A percentile compares a stretch with the other conserved stretches of the same genome.
phyloP scores from a whole-genome alignment of 768 basidiomycete genomes.

The Lentinus tigrinus region DNA sequence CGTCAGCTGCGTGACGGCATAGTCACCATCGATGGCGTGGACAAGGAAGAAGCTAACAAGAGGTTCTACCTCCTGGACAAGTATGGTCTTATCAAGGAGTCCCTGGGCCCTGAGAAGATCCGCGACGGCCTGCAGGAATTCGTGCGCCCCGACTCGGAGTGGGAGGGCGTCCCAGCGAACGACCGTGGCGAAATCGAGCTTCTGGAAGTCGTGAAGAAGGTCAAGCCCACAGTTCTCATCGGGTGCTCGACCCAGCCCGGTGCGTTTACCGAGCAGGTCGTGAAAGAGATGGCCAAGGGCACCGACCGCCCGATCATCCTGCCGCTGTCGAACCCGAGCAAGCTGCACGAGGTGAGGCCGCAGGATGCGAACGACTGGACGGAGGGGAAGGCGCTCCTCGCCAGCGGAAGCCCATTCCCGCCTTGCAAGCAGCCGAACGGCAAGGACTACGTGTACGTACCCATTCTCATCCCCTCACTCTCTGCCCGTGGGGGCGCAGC shows the following conservation, averaged over 20 bases:
- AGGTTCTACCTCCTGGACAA: constrained; percentile 75
- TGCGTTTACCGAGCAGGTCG: constrained; percentile 73
- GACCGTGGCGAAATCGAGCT: constrained; percentile 47
- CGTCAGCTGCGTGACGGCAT: constrained; percentile 78
- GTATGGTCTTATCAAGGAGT: constrained; percentile 55
- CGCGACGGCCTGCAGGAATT: constrained; percentile 55
- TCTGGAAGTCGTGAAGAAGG: constrained; percentile 66
- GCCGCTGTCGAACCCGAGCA: constrained; percentile 80
- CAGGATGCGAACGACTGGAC: constrained; percentile 80
- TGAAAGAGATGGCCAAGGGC: constrained; percentile 64
- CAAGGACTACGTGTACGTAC: constrained; percentile 60
- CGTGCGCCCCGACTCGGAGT: constrained; percentile 54
- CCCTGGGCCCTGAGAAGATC: constrained; percentile 43
- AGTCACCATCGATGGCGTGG: constrained; percentile 47
- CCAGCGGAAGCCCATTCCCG: constrained; percentile 84
- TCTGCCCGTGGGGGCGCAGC: neutral
- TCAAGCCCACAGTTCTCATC: constrained; percentile 80
- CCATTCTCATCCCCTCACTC: neutral
- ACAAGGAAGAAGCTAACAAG: constrained; percentile 57
- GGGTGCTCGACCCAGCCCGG: constrained; percentile 78
- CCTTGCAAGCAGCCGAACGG: constrained; percentile 65
- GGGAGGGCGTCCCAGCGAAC: constrained; percentile 39
- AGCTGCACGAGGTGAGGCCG: constrained; percentile 72
- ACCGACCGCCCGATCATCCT: constrained; percentile 79
- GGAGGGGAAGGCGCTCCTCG: constrained; percentile 71